Conservation (phyloP, 805 yeast species). For the Nakazawaea wyomingensis region DNA sequence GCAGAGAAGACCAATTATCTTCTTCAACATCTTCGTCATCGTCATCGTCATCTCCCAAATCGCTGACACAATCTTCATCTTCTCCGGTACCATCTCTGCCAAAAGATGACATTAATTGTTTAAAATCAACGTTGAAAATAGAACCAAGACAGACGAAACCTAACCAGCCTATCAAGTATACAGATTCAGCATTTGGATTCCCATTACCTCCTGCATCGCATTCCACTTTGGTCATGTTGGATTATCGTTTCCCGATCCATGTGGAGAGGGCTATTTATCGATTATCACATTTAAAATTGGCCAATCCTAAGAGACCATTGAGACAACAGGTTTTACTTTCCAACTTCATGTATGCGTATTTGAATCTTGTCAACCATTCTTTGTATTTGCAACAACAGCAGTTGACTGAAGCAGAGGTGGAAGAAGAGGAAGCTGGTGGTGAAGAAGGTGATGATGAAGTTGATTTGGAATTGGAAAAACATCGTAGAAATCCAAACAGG, state of each 20-base stretch:
- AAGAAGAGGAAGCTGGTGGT: slow-evolving; percentile 1
- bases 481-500: neutral
- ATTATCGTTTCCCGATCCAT: slow-evolving; percentile 85
- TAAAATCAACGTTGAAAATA: slow-evolving; percentile 22
- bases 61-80: neutral
- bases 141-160: slow-evolving; percentile 35
- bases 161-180: slow-evolving; percentile 52
- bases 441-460: slow-evolving; percentile 7
- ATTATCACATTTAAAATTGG: slow-evolving; percentile 85
- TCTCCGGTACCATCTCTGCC: neutral
- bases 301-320: slow-evolving; percentile 87
- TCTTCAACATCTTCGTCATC: neutral
- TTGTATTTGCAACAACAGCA: slow-evolving; percentile 61
- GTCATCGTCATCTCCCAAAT: neutral
- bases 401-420: slow-evolving; percentile 9
- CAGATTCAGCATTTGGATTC: slow-evolving; percentile 84
- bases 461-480: neutral
- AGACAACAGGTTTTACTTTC: slow-evolving; percentile 90
- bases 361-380: slow-evolving; percentile 91
- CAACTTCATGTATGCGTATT: slow-evolving; percentile 95
- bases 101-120: slow-evolving; percentile 7
- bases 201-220: slow-evolving; percentile 78
- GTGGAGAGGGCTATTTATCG: slow-evolving; percentile 95
- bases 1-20: neutral
- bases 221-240: slow-evolving; percentile 75